Conservation (phyloP, 192 early-diverging fungal species). For the Pilobolus umbonatus region DNA sequence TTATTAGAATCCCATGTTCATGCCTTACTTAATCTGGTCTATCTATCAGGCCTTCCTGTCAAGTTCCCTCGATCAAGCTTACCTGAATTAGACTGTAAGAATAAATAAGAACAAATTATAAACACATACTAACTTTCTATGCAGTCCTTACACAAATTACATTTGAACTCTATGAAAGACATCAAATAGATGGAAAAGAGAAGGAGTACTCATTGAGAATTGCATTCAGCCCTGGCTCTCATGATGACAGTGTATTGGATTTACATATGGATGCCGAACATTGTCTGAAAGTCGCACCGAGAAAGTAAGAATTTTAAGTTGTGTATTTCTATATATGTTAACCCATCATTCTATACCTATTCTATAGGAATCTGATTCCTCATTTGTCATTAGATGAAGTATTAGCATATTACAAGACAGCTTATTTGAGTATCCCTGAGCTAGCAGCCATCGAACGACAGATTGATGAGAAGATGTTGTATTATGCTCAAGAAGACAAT, state of each 20-base stretch:
- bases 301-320: constrained; percentile 44
- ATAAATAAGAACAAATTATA: not conserved
- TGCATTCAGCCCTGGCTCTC: constrained; percentile 86
- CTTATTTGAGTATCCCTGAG: constrained; percentile 43
- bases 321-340: not conserved
- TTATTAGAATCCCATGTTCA: constrained; percentile 82
- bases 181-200: constrained; percentile 40
- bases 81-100: constrained; percentile 89
- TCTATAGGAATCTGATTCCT: constrained; percentile 72
- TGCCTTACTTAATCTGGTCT: constrained; percentile 86
- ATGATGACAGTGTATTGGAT: constrained; percentile 87
- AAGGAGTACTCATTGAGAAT: constrained; percentile 88
- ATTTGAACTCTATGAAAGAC: constrained; percentile 93
- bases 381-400: constrained; percentile 78
- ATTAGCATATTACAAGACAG: constrained; percentile 47
- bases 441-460: constrained; percentile 27
- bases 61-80: constrained; percentile 57
- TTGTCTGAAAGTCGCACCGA: constrained; percentile 75
- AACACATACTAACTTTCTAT: not conserved
- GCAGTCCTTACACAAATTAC: constrained; percentile 78
- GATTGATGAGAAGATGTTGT: constrained; percentile 29
- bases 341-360: not conserved
- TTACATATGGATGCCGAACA: constrained; percentile 81
- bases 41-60: constrained; percentile 79
- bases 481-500: constrained; percentile 37